Base-by-base conservation (phyloP, 305 asterid genomes). In the Striga hermonthica region DNA sequence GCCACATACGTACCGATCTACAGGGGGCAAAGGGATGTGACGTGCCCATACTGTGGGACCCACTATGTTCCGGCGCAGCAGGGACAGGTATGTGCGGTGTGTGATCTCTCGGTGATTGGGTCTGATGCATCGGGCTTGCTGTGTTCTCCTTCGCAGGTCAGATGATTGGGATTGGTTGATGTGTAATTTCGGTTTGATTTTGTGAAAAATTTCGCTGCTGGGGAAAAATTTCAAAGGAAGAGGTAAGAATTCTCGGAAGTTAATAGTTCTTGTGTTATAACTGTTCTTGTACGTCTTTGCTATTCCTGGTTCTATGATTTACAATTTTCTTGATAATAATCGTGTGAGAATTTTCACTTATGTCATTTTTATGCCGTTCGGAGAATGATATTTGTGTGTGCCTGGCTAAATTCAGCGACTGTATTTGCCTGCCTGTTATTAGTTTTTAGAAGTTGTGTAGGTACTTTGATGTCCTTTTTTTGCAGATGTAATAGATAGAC, bases 111-210 rank as follows among this genome's bases (percentile, higher is more conserved):
- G 9, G 78, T 72, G 13, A 79, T 92, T 5, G 98, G 98, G 58
- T 80, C 91, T 4, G 96, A 92, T 75, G 98, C 98, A 4, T 89
- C 98, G 10, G 98, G 98, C 40, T 70, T 92, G 74, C 81, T 87
- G 44, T 92, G 97, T 70, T 89, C 98, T 35, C 93, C 95, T 55
- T 74, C 93, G 14, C 98, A 92, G 76, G 55, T 75, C 49, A 75
- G 97, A 62, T 91, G 73, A 85, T 53, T 70, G 34, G 9, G 8
- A 45, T 12, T 13, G 10, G 7, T 28, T 4, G 59, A 28, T 54
- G 39, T 12, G 9, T 2, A 4, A 8, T 5, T 39, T 39, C 3
- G 37, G 38, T 0, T 35, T 38, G 62, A 64, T 72, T 64, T 60
- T 71, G 65, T 68, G 68, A 60, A 66, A 68, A 22, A 22, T 66